These are phyloP conservation scores for Volvariella surrecta DNA, from an alignment of 1,284 basidiomycete species.

Conservation along the genomic window DNA sequence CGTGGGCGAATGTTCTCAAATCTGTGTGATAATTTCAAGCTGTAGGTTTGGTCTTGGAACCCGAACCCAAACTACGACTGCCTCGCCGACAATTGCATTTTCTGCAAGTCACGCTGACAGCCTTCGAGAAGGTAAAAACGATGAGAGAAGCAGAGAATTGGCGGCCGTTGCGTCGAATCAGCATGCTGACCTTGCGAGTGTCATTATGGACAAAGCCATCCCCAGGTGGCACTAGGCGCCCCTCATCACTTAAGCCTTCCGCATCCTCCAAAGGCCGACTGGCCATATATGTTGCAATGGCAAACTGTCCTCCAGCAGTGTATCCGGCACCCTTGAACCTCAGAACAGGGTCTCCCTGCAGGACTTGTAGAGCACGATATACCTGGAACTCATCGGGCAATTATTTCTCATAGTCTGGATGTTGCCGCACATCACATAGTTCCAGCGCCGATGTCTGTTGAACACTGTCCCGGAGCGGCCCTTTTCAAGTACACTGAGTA, in stretches of 20 bases:
- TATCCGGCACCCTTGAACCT: background rate
- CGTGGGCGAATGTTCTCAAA: too few relatives aligned
- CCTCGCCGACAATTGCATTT: background rate
- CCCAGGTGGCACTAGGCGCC: background rate
- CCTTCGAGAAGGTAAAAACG: slow-evolving; percentile 1
- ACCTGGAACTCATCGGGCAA: background rate
- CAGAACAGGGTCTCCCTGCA: background rate
- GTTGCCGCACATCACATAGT: slow-evolving; percentile 1
- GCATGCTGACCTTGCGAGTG: background rate
- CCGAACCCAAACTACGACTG: background rate
- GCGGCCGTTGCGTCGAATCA: background rate
- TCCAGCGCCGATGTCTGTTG: background rate
- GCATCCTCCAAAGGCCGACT: background rate
- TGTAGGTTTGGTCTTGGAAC: too few relatives aligned
- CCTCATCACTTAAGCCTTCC: background rate
- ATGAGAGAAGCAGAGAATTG: slow-evolving; percentile 1
- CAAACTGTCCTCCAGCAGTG: background rate
- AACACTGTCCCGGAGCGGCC: background rate
- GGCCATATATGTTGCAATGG: background rate
- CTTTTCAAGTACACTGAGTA: background rate
- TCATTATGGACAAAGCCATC: slow-evolving; percentile 1
- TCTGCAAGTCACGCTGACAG: background rate
- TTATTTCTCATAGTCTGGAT: slow-evolving; percentile 1
- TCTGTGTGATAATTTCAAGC: too few relatives aligned
- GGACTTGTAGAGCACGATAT: slow-evolving; percentile 2